Percentiles rank a stretch among this genome's conserved stretches.
Evolutionary conservation across 148 eudicot genomes (phyloP).

Genomic region (Limonium bicolor): DNA sequence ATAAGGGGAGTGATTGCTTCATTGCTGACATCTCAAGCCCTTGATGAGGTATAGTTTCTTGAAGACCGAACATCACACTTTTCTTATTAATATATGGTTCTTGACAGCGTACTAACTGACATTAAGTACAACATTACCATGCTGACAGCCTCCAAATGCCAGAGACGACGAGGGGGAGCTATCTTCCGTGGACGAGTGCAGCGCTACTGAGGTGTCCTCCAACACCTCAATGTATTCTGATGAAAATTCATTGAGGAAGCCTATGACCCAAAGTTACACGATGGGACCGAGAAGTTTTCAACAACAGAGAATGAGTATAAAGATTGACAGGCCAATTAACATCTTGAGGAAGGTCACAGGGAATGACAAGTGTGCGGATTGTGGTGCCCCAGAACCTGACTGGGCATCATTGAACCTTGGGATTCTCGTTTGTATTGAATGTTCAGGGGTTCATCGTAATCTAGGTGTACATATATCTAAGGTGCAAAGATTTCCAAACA

Average conservation of each 20-base stretch:
- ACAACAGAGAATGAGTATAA: conserved; percentile 28
- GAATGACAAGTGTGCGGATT: conserved; percentile 94
- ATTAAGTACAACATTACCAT: no score
- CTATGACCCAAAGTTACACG: conserved; percentile 6
- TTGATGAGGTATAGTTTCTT: conserved; percentile 47
- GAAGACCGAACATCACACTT: not conserved
- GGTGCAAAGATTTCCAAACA: conserved; percentile 18
- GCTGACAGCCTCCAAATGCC: conserved; percentile 28
- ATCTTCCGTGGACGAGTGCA: conserved; percentile 14
- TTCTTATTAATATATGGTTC: not conserved
- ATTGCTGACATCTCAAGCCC: conserved; percentile 50
- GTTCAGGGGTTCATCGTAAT: conserved; percentile 97
- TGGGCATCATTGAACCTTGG: conserved; percentile 99
- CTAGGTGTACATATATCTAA: conserved; percentile 97
- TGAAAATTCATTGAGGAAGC: conserved; percentile 13
- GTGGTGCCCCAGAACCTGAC: conserved; percentile 91
- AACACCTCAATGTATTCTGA: conserved; percentile 19
- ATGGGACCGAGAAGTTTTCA: conserved; percentile 42
- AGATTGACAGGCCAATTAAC: conserved; percentile 54
- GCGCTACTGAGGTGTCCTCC: conserved; percentile 40
- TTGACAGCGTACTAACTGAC: not conserved
- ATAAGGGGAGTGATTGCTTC: conserved; percentile 86
- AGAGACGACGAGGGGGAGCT: conserved; percentile 28
- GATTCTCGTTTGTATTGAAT: conserved; percentile 82
- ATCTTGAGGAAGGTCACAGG: conserved; percentile 53